A percentile compares a stretch with the other conserved stretches of the same genome.
These are phyloP conservation scores for Emergomyces africanus DNA, from an alignment of 2,329 filamentous ascomycete genomes.

Conservation along the genomic window DNA sequence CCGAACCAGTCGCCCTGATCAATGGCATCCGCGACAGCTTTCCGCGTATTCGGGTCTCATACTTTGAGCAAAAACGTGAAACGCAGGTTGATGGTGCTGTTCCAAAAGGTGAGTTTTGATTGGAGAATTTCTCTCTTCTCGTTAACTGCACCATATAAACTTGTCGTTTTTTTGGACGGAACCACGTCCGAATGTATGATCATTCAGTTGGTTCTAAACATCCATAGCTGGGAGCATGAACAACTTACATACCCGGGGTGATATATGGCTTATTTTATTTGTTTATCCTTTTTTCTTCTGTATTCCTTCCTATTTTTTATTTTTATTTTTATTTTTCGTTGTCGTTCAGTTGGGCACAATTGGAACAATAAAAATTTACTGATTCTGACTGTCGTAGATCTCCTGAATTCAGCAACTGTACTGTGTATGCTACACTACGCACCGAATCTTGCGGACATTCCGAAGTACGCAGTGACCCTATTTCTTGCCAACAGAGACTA, in stretches of 20 bases:
- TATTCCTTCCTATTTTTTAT: neutral
- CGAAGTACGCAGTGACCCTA: conserved; percentile 13
- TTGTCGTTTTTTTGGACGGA: neutral
- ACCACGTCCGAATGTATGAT: neutral
- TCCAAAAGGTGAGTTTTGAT: conserved; percentile 5
- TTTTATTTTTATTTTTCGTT: neutral
- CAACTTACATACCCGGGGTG: neutral
- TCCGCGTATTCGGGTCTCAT: conserved; percentile 35
- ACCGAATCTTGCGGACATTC: conserved; percentile 17
- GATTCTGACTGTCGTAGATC: conserved; percentile 15
- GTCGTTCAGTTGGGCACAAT: neutral
- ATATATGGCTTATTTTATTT: neutral
- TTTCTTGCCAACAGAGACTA: neutral
- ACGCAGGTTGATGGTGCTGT: conserved; percentile 7
- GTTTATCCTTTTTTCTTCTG: neutral
- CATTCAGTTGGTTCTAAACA: neutral
- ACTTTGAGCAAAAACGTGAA: conserved; percentile 17
- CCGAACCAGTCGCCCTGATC: conserved; percentile 28
- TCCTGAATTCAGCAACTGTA: conserved; percentile 33
- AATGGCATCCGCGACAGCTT: conserved; percentile 29
- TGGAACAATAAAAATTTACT: neutral
- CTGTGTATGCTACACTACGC: conserved; percentile 37
- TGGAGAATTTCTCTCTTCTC: neutral
- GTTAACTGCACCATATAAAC: neutral
- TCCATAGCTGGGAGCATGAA: neutral